Percentiles rank a stretch among this genome's conserved stretches.
These are phyloP conservation scores for Rhipidocladum racemiflorum DNA, from an alignment of 176 grass and related monocot genomes.

Conservation along the genomic window DNA sequence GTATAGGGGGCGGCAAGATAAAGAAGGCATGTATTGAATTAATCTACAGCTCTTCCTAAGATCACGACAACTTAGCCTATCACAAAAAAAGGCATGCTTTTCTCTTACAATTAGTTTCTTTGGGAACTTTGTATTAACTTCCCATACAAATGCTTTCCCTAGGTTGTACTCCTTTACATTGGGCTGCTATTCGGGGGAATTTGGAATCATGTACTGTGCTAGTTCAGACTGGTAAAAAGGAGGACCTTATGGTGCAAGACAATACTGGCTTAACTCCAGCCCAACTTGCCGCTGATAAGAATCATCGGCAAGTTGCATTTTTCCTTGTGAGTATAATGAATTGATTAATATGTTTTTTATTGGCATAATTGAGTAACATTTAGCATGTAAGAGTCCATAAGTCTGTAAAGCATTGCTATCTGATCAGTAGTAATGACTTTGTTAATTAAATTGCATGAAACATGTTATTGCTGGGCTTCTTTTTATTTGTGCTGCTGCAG, in stretches of 20 bases:
- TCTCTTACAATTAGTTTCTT: background rate
- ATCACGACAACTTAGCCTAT: slow-evolving; percentile 12
- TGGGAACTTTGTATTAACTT: slow-evolving; percentile 28
- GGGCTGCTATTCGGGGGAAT: slow-evolving; percentile 97
- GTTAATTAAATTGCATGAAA: background rate
- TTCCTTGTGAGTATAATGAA: slow-evolving; percentile 80
- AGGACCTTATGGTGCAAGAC: slow-evolving; percentile 81
- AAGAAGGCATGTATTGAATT: slow-evolving; percentile 64
- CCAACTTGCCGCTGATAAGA: slow-evolving; percentile 87
- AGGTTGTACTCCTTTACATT: slow-evolving; percentile 99
- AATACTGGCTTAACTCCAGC: slow-evolving; percentile 95
- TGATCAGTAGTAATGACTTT: slow-evolving; percentile 5
- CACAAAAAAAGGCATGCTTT: slow-evolving; percentile 24
- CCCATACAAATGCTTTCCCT: slow-evolving; percentile 26
- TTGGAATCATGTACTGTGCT: slow-evolving; percentile 86
- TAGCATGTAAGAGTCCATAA: slow-evolving; percentile 1
- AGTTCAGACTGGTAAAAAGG: slow-evolving; percentile 97
- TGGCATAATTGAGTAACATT: background rate
- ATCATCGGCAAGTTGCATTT: slow-evolving; percentile 93
- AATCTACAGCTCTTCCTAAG: slow-evolving; percentile 1
- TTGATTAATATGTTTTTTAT: background rate
- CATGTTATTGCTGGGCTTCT: background rate
- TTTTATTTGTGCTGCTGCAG: background rate
- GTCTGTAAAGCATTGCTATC: background rate
- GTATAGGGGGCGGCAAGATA: slow-evolving; percentile 82